These are phyloP conservation scores for Aspergillus versicolor DNA, from an alignment of 2,329 filamentous ascomycete genomes.

Conservation along the genomic window DNA sequence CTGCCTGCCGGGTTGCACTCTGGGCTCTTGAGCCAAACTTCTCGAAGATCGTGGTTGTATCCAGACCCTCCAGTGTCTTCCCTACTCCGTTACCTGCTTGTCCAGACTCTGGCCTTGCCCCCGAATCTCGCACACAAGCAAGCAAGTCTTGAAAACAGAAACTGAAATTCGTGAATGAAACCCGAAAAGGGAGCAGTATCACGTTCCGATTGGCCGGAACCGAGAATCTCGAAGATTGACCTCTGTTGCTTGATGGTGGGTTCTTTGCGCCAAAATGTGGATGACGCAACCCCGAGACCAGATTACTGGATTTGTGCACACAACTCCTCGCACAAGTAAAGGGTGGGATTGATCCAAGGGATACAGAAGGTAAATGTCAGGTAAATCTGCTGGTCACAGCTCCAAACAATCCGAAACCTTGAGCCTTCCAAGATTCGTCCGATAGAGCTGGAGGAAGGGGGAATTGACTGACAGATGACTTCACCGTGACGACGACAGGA, in stretches of 20 bases:
- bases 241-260: slow-evolving; percentile 20
- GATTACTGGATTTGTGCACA: slow-evolving; percentile 14
- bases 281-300: slow-evolving; percentile 14
- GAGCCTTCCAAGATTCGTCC: slow-evolving; percentile 3
- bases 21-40: neutral
- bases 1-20: slow-evolving; percentile 18
- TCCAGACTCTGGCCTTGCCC: neutral
- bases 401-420: neutral
- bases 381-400: neutral
- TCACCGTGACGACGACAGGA: slow-evolving; percentile 42
- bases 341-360: slow-evolving; percentile 1
- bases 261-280: slow-evolving; percentile 26
- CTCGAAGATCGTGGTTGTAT: slow-evolving; percentile 1
- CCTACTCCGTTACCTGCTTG: neutral
- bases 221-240: slow-evolving; percentile 5
- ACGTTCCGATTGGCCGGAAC: slow-evolving; percentile 2
- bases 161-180: neutral
- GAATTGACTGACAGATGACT: slow-evolving; percentile 28
- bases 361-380: slow-evolving; percentile 1
- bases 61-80: neutral
- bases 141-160: neutral
- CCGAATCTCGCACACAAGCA: neutral
- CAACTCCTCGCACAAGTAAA: slow-evolving; percentile 10
- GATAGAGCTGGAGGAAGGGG: neutral
- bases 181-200: neutral